Percentiles rank a stretch among this genome's conserved stretches.
Evolutionary conservation across 2,329 filamentous ascomycete genomes (phyloP).

Genomic region (Xylariaceae sp.): DNA sequence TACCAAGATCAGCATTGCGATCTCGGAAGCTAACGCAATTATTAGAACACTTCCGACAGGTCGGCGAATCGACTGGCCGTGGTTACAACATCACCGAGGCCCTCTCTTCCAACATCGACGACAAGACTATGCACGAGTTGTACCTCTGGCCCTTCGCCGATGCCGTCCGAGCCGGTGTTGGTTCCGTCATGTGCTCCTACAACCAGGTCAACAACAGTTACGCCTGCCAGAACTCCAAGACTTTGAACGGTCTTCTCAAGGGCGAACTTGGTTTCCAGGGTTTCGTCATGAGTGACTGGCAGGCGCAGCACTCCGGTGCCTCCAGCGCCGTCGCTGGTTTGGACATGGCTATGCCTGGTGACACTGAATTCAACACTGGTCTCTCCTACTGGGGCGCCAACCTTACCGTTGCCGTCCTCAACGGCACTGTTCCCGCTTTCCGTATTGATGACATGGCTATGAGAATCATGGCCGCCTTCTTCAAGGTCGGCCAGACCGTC

Average conservation of each 20-base stretch:
- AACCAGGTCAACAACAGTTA: slow-evolving; percentile 78
- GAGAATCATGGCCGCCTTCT: slow-evolving; percentile 69
- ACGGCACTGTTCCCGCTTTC: slow-evolving; percentile 83
- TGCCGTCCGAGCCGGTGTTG: slow-evolving; percentile 62
- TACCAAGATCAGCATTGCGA: background rate
- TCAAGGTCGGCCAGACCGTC: slow-evolving; percentile 57
- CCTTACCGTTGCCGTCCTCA: slow-evolving; percentile 78
- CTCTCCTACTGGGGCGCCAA: slow-evolving; percentile 78
- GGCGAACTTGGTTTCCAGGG: slow-evolving; percentile 76
- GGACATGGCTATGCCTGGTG: slow-evolving; percentile 83
- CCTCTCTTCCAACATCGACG: slow-evolving; percentile 58
- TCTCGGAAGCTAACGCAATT: slow-evolving; percentile 16
- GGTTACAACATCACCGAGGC: slow-evolving; percentile 59
- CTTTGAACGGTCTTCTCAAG: slow-evolving; percentile 72
- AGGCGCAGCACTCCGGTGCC: slow-evolving; percentile 66
- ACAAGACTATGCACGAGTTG: slow-evolving; percentile 69
- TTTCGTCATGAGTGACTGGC: slow-evolving; percentile 77
- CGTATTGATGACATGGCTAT: slow-evolving; percentile 88
- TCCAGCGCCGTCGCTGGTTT: slow-evolving; percentile 65
- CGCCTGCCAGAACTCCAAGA: slow-evolving; percentile 70
- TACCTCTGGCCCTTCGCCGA: slow-evolving; percentile 77
- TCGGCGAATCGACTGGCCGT: slow-evolving; percentile 48
- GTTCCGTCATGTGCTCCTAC: slow-evolving; percentile 63
- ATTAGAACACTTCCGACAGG: slow-evolving; percentile 65
- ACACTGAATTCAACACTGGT: slow-evolving; percentile 50